Conservation (phyloP, 1,284 basidiomycete species). For the Cryptococcus floricola region DNA sequence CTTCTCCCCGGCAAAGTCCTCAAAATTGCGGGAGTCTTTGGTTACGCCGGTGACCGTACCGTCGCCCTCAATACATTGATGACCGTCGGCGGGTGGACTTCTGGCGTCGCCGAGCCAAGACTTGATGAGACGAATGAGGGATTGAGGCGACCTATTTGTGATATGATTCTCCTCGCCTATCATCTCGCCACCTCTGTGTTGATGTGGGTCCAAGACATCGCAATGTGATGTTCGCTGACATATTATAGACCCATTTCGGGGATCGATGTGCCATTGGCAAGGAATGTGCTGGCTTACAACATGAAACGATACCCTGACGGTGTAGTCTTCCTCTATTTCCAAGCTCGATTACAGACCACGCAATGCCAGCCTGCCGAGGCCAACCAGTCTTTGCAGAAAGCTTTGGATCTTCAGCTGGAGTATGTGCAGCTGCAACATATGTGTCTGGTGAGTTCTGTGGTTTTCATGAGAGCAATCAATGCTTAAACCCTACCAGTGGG, state of each 20-base stretch:
- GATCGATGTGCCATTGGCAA: slow-evolving; percentile 68
- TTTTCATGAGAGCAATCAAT: background rate
- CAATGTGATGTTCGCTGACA: slow-evolving; percentile 1
- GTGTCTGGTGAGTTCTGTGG: slow-evolving; percentile 38
- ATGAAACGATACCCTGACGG: slow-evolving; percentile 57
- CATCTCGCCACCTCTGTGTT: slow-evolving; percentile 83
- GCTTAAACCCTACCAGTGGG: slow-evolving; percentile 56
- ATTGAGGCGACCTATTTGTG: slow-evolving; percentile 75
- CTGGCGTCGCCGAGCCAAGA: slow-evolving; percentile 55
- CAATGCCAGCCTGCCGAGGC: slow-evolving; percentile 66
- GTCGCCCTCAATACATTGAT: slow-evolving; percentile 69
- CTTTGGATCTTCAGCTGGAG: slow-evolving; percentile 50
- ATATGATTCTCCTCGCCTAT: slow-evolving; percentile 84
- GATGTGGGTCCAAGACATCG: slow-evolving; percentile 50
- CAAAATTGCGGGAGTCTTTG: slow-evolving; percentile 77
- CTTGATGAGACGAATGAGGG: slow-evolving; percentile 67
- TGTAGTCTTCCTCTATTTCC: slow-evolving; percentile 92
- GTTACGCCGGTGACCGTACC: slow-evolving; percentile 80
- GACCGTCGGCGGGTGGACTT: slow-evolving; percentile 79
- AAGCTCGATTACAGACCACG: slow-evolving; percentile 74
- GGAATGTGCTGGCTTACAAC: slow-evolving; percentile 75
- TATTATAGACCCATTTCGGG: slow-evolving; percentile 59
- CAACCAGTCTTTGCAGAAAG: slow-evolving; percentile 42
- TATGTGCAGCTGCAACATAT: slow-evolving; percentile 53
- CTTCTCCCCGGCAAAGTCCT: slow-evolving; percentile 67